Evolutionary conservation across 148 eudicot genomes (phyloP).

Genomic region (Spergularia marina): DNA sequence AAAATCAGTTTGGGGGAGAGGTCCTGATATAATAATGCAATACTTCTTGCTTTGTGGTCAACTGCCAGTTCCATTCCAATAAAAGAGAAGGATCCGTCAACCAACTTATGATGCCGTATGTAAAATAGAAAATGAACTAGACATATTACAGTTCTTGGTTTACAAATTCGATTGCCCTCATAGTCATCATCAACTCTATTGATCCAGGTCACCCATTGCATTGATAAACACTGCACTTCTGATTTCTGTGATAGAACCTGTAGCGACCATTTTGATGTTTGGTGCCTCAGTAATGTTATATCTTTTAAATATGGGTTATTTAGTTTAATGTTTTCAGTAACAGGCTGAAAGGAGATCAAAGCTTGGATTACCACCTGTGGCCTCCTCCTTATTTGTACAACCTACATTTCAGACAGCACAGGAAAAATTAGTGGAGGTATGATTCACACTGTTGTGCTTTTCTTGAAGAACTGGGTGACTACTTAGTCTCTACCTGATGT

Average conservation of each 20-base stretch:
- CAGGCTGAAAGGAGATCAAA: slow-evolving; percentile 60
- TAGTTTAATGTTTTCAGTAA: slow-evolving; percentile 21
- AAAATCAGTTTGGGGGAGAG: too few species aligned
- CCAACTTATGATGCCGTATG: too few species aligned
- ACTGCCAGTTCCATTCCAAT: too few species aligned
- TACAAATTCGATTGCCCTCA: not conserved
- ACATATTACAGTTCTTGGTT: not conserved
- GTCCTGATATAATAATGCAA: too few species aligned
- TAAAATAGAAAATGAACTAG: not conserved
- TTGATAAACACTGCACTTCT: not conserved
- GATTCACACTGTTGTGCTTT: slow-evolving; percentile 2
- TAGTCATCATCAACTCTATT: too few species aligned
- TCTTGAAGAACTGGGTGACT: not conserved
- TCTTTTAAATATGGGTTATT: slow-evolving; percentile 5
- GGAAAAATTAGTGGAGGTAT: slow-evolving; percentile 29
- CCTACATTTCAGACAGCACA: slow-evolving; percentile 24
- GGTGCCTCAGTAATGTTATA: not conserved
- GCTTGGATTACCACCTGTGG: slow-evolving; percentile 38
- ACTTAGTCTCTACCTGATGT: not conserved
- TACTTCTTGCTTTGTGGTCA: too few species aligned
- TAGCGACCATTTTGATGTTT: too few species aligned
- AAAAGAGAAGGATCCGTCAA: too few species aligned
- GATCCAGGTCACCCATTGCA: not conserved
- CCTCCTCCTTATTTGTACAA: slow-evolving; percentile 25
- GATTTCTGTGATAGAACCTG: not conserved